phyloP scores from a whole-genome alignment of 2,329 filamentous ascomycete genomes.

The Talaromyces sp. region DNA sequence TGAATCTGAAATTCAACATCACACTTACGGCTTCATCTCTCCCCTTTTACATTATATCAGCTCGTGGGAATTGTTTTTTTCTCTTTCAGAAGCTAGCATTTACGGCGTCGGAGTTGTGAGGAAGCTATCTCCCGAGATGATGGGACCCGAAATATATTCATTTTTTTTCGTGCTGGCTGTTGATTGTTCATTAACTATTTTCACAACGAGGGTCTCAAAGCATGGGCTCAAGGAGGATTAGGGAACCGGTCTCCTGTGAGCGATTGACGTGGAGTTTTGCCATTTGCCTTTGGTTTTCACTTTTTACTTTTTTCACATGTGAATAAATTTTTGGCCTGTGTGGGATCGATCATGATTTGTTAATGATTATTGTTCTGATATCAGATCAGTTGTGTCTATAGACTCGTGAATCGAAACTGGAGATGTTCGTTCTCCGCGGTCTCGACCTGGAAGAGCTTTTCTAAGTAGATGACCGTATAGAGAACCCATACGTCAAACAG shows the following conservation, averaged over 20 bases:
- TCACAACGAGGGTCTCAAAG: neutral
- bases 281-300: neutral
- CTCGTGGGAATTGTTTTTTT: neutral
- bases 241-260: neutral
- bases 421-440: neutral
- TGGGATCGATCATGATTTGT: neutral
- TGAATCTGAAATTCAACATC: neutral
- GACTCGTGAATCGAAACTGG: neutral
- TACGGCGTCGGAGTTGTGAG: slow-evolving; percentile 13
- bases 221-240: neutral
- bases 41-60: neutral
- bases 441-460: neutral
- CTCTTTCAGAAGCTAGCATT: slow-evolving; percentile 9
- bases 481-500: neutral
- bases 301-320: neutral
- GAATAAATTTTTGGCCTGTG: slow-evolving; percentile 7
- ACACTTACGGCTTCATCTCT: neutral
- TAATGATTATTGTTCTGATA: neutral
- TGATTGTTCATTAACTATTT: neutral
- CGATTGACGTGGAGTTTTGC: neutral
- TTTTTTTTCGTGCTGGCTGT: neutral
- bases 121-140: neutral
- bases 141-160: neutral
- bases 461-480: neutral
- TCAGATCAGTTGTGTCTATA: neutral